Evolutionary conservation across 257 asterid species (phyloP), one percentile per base, ranked within the genome.

Genomic region (Ocimum tenuiflorum): DNA sequence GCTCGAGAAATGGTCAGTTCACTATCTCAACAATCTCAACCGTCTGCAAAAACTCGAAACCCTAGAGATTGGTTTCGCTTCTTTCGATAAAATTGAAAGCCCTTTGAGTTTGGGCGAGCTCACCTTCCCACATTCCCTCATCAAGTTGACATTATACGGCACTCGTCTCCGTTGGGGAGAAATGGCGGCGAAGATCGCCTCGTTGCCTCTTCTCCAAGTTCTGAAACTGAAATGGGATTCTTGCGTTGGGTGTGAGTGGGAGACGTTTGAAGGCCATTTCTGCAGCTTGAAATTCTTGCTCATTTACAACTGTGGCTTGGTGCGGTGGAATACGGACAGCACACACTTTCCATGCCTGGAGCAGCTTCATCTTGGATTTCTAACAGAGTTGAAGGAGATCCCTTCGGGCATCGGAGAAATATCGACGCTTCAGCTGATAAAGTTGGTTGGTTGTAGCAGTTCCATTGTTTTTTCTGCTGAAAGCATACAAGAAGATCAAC

Each of bases 21-120:
- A 3, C 39, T 27, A 61, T 27, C 64, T 51, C 17, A 38, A 53
- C 13, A 59, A 59, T 59, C 36, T 59, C 7, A 6, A 12, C 3
- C 11, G 13, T 7, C 10, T 55, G 19, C 24, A 69, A 11, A 47
- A 69, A 3, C 68, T 69, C 0, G 62, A 60, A 36, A 59, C 68
- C 18, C 54, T 45, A 3, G 27, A 5, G 6, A 8, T 17, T 36
- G 10, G 12, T 24, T 24, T 24, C 8, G 15, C 50, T 45, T 2
- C 9, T 3, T 45, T 45, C 0, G 27, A 2, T 1, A 2, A 0
- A 1, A 41, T 8, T 1, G 1, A 12, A 5, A 18, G 0, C 12
- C 24, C 2, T 0, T 15, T 18, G 8, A 1, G 7, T 1, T 15
- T 7, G n/a, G n/a, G n/a, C n/a, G n/a, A n/a, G 4, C 33, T 50